These are phyloP conservation scores for Pleurotus salmoneostramineus DNA, from an alignment of 768 basidiomycete genomes.

Conservation along the genomic window DNA sequence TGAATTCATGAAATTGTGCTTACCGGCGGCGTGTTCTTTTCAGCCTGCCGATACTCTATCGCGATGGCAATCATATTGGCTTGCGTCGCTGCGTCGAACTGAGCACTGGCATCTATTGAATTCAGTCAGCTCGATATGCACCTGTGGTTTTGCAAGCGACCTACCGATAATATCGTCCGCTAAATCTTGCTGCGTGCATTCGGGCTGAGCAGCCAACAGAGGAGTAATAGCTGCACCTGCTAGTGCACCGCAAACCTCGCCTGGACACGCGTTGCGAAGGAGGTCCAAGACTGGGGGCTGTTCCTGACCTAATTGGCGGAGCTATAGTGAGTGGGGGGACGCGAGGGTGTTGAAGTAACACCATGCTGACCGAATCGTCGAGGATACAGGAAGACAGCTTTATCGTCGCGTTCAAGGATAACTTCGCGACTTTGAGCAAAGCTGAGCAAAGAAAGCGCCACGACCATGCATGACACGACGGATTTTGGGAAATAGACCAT, in stretches of 20 bases:
- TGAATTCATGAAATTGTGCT: background rate
- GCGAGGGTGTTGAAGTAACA: background rate
- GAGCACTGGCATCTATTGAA: constrained; percentile 42
- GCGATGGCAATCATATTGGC: constrained; percentile 50
- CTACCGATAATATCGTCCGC: constrained; percentile 53
- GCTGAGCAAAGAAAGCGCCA: background rate
- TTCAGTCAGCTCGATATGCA: background rate
- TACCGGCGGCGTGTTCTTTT: constrained; percentile 55
- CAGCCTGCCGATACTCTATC: constrained; percentile 46
- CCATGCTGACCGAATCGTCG: background rate
- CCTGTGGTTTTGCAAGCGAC: background rate
- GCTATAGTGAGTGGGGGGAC: background rate
- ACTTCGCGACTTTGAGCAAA: background rate
- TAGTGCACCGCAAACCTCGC: constrained; percentile 43
- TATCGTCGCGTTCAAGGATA: background rate
- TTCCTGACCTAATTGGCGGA: constrained; percentile 29
- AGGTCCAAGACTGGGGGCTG: constrained; percentile 43
- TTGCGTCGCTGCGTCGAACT: constrained; percentile 48
- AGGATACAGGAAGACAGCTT: background rate
- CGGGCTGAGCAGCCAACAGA: constrained; percentile 45
- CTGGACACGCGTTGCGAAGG: constrained; percentile 41
- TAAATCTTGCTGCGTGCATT: constrained; percentile 55
- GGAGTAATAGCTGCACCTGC: constrained; percentile 47
- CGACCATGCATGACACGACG: no score
- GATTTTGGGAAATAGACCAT: no score